Percentiles rank a stretch among this genome's conserved stretches.
phyloP scores from a whole-genome alignment of 2,329 filamentous ascomycete species.

The Exophiala alcalophila region DNA sequence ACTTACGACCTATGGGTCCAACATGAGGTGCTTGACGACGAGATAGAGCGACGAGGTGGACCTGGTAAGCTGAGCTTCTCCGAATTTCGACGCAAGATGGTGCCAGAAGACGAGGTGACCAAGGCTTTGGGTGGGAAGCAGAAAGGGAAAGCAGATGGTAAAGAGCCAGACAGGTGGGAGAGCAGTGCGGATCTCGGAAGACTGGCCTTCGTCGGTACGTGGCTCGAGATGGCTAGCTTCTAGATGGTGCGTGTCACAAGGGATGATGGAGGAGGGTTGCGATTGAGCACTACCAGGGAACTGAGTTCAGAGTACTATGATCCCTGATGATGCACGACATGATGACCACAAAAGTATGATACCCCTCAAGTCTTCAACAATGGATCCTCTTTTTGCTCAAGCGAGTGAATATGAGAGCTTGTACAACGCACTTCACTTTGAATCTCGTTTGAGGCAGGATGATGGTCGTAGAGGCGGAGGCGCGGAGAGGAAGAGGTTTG shows the following conservation, averaged over 20 bases:
- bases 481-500: no score
- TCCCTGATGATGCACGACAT: neutral
- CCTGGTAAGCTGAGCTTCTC: constrained; percentile 71
- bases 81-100: constrained; percentile 77
- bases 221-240: constrained; percentile 75
- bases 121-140: constrained; percentile 6
- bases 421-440: no score
- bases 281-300: no score
- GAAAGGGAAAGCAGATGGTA: constrained; percentile 5
- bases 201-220: constrained; percentile 69
- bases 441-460: no score
- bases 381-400: neutral
- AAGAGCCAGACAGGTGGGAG: constrained; percentile 22
- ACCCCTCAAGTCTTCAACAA: constrained; percentile 3
- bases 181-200: constrained; percentile 28
- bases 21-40: constrained; percentile 64
- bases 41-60: constrained; percentile 70
- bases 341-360: constrained; percentile 11
- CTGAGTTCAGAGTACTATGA: no score
- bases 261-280: no score
- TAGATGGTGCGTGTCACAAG: constrained; percentile 36
- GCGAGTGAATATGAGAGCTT: no score
- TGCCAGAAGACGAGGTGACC: constrained; percentile 46
- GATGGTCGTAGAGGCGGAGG: no score
- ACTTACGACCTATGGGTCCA: constrained; percentile 41